Conservation (phyloP, 2,329 filamentous ascomycete genomes). For the Calcarisporium arbuscula region DNA sequence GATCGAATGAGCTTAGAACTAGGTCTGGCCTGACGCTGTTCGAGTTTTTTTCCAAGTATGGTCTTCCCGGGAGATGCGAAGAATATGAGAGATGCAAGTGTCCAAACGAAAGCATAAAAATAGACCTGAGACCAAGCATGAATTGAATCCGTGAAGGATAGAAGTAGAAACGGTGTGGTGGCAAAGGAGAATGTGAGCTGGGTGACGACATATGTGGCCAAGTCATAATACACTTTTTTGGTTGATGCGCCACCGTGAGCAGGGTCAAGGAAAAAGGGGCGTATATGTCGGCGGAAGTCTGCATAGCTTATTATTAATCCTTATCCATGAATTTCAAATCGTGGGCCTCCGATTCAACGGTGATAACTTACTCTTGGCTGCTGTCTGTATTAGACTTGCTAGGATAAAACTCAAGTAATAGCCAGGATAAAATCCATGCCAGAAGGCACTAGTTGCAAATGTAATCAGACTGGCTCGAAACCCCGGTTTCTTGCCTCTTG, state of each 20-base stretch:
- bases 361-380: slow-evolving; percentile 73
- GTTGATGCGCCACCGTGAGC: slow-evolving; percentile 62
- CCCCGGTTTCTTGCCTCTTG: slow-evolving; percentile 90
- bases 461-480: slow-evolving; percentile 93
- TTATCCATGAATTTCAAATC: neutral
- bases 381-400: slow-evolving; percentile 85
- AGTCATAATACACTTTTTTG: slow-evolving; percentile 81
- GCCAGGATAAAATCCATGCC: slow-evolving; percentile 97
- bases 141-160: slow-evolving; percentile 64
- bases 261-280: slow-evolving; percentile 86
- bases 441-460: slow-evolving; percentile 89
- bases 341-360: too few relatives aligned
- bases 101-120: slow-evolving; percentile 75
- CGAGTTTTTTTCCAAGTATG: slow-evolving; percentile 49
- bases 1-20: slow-evolving; percentile 41
- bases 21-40: slow-evolving; percentile 46
- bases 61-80: slow-evolving; percentile 74
- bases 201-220: slow-evolving; percentile 67
- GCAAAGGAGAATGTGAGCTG: slow-evolving; percentile 80
- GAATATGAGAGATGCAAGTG: slow-evolving; percentile 59
- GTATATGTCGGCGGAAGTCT: slow-evolving; percentile 86
- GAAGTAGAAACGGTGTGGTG: slow-evolving; percentile 77
- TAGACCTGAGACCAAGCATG: slow-evolving; percentile 79
- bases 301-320: slow-evolving; percentile 6
- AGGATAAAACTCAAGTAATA: slow-evolving; percentile 91